Conservation (phyloP, 768 basidiomycete species). For the Termitomyces sp. region DNA sequence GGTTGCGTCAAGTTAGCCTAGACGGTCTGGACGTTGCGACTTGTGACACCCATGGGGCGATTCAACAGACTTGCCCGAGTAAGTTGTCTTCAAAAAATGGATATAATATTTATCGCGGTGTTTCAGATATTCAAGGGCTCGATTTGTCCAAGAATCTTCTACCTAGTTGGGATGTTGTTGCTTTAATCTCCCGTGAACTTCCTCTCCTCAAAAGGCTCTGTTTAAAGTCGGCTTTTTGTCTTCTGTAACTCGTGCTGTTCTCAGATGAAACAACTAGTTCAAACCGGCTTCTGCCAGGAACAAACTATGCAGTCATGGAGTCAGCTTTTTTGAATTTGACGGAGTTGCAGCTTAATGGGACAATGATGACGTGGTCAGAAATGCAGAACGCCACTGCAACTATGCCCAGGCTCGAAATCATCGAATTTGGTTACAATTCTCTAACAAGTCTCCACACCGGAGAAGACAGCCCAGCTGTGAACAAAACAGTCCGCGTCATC, state of each 20-base stretch:
- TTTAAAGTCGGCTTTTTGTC: conserved; percentile 63
- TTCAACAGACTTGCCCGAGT: conserved; percentile 66
- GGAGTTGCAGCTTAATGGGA: conserved; percentile 74
- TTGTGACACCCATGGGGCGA: conserved; percentile 45
- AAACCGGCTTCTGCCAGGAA: conserved; percentile 54
- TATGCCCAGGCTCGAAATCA: conserved; percentile 51
- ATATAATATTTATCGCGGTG: conserved; percentile 4
- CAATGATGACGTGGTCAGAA: conserved; percentile 69
- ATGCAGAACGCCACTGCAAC: conserved; percentile 44
- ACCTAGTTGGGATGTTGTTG: conserved; percentile 65
- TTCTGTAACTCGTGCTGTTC: conserved; percentile 9
- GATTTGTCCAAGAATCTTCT: conserved; percentile 80
- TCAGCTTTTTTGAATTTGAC: conserved; percentile 47
- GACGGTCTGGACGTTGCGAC: conserved; percentile 62
- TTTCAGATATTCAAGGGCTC: conserved; percentile 68
- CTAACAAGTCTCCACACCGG: conserved; percentile 33
- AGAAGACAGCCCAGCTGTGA: conserved; percentile 15
- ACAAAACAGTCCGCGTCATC: conserved; percentile 41
- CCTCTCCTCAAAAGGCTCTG: conserved; percentile 59
- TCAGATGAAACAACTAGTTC: conserved; percentile 42
- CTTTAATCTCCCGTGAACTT: conserved; percentile 59
- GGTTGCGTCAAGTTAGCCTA: conserved; percentile 76
- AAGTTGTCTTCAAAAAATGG: conserved; percentile 27
- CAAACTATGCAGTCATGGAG: conserved; percentile 24
- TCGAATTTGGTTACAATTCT: conserved; percentile 74